These are phyloP conservation scores for Fusarium robinianum DNA, from an alignment of 2,329 filamentous ascomycete species.

Conservation along the genomic window DNA sequence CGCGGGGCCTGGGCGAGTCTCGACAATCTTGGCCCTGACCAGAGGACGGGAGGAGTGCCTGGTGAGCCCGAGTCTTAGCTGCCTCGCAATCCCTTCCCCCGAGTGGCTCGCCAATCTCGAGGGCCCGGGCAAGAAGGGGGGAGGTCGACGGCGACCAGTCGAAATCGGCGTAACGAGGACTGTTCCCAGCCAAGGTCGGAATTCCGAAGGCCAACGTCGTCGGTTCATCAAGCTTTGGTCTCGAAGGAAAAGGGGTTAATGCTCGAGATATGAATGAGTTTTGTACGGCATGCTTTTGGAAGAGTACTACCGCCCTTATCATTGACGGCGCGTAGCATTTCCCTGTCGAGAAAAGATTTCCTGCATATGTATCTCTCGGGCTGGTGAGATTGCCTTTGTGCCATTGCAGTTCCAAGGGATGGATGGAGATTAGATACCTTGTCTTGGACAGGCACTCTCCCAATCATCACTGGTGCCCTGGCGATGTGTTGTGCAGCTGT, in stretches of 20 bases:
- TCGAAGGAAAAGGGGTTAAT: too few relatives aligned
- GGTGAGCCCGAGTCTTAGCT: background rate
- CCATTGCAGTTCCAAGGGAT: conserved; percentile 25
- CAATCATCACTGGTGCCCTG: conserved; percentile 30
- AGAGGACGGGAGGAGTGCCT: conserved; percentile 4
- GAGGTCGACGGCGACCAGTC: background rate
- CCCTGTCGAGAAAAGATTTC: conserved; percentile 20
- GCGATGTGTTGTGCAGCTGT: conserved; percentile 22
- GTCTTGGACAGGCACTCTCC: conserved; percentile 21
- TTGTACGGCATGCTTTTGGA: too few relatives aligned
- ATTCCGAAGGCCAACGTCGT: too few relatives aligned
- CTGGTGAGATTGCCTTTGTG: conserved; percentile 20
- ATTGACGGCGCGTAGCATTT: too few relatives aligned
- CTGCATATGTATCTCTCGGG: conserved; percentile 24
- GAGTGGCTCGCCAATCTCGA: background rate
- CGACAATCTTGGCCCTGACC: background rate
- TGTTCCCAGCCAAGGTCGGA: too few relatives aligned
- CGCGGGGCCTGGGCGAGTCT: conserved; percentile 10
- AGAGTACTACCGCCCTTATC: too few relatives aligned
- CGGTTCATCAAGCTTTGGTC: too few relatives aligned
- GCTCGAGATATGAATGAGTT: too few relatives aligned
- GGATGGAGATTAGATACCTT: conserved; percentile 34
- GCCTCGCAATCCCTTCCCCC: background rate
- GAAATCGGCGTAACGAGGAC: background rate
- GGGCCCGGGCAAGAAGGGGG: too few relatives aligned